Evolutionary conservation across 2,329 filamentous ascomycete species (phyloP), one percentile per base, ranked within the genome.

Genomic region (Drechslerella stenobrocha): DNA sequence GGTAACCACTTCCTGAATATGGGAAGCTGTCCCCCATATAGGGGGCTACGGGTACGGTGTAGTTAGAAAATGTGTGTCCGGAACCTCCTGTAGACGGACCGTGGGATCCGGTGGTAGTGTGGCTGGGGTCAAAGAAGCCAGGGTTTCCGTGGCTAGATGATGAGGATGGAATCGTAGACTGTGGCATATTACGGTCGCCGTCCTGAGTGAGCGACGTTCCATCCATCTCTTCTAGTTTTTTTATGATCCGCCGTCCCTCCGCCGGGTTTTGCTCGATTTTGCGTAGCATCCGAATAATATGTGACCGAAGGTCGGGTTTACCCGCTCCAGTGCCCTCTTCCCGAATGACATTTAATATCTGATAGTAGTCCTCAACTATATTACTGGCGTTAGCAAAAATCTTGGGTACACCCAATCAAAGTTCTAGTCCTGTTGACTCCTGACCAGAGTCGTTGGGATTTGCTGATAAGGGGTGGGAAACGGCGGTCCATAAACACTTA

Each of bases 361-460:
- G 1, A 15, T 60, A 37, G n/a, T 44, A 67, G 18, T 67, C 63
- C 11, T 67, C 63, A 23, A 60, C 63, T 67, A 18, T 9, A 51
- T 22, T 6, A 26, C 9, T 2, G 7, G 42, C 46, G 18, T 22
- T 24, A 18, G 47, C 13, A 34, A 13, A n/a, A 18, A 44, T 8
- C 42, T 13, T 13, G 22, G n/a, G 46, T 32, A 7, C 20, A 15
- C 11, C 11, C 8, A 23, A 8, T 35, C 1, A 18, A 34, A 20
- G 37, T 18, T n/a, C 3, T 3, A 7, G 47, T n/a, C n/a, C n/a
- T n/a, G n/a, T n/a, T n/a, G n/a, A n/a, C n/a, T n/a, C n/a, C n/a
- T n/a, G n/a, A n/a, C n/a, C n/a, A n/a, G n/a, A n/a, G n/a, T n/a
- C n/a, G n/a, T n/a, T n/a, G n/a, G n/a, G n/a, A n/a, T 11, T 30